These are phyloP conservation scores for Endoconidiophora laricicola DNA, from an alignment of 2,329 filamentous ascomycete species.

Conservation along the genomic window DNA sequence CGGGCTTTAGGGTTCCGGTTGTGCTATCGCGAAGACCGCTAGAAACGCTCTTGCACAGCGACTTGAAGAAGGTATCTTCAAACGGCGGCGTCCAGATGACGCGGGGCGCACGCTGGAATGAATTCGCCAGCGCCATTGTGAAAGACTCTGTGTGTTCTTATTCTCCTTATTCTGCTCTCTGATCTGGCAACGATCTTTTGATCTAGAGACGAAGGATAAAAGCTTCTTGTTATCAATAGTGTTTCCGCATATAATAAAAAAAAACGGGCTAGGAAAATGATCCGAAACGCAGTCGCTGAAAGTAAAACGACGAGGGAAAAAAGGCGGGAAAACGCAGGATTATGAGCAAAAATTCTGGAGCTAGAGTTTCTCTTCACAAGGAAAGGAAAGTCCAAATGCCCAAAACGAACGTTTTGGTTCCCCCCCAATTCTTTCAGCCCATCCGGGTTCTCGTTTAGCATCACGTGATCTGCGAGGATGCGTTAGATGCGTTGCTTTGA, in stretches of 20 bases:
- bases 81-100: slow-evolving; percentile 44
- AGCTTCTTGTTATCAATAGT: neutral
- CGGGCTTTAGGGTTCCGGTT: slow-evolving; percentile 37
- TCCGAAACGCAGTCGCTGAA: neutral
- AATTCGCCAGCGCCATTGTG: neutral
- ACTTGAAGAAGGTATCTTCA: slow-evolving; percentile 44
- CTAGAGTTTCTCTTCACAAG: no score
- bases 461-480: neutral
- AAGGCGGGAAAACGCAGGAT: slow-evolving; percentile 4
- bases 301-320: neutral
- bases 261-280: neutral
- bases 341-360: slow-evolving; percentile 2
- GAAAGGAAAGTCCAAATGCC: no score
- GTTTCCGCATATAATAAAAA: neutral
- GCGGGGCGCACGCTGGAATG: slow-evolving; percentile 27
- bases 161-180: no score
- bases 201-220: neutral
- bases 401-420: no score
- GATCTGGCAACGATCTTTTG: no score
- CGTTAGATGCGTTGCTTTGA: no score
- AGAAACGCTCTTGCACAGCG: slow-evolving; percentile 41
- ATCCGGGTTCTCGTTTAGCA: slow-evolving; percentile 2
- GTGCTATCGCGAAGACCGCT: slow-evolving; percentile 39
- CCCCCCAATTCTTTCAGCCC: neutral
- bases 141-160: neutral